Evolutionary conservation across 2,329 filamentous ascomycete genomes (phyloP), one percentile per base, ranked within the genome.

Genomic region (Aspergillus latus): DNA sequence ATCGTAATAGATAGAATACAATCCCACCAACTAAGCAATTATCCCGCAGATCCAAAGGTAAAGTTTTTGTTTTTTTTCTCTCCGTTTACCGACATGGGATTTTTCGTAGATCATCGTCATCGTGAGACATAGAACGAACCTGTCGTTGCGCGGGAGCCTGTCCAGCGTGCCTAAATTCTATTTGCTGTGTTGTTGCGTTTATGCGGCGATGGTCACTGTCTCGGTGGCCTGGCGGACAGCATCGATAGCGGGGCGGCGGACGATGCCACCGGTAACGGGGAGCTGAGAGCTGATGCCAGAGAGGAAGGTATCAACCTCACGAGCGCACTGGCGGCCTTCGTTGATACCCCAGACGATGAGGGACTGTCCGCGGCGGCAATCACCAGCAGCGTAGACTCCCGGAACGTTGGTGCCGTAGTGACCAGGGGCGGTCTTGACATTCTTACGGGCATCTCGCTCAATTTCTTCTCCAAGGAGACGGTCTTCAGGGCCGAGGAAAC

Each of bases 291-390:
- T 80, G 52, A 78, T 84, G 61, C 88, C 84, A 75, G 89, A 90
- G 44, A 97, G 87, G 81, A 85, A 96, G 51, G 90, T 76, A 74
- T 97, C 93, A 55, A 97, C 89, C 75, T 97, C 92, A 60, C 93
- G 89, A 68, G 93, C 93, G 66, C 89, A 88, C 79, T 94, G 90
- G 66, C 93, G 89, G 68, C 93, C 93, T 78, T 97, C 93, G 72
- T 97, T 97, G 81, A 97, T 97, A 72, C 92, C 93, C 88, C 92
- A 97, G 64, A 97, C 92, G 76, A 97, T 97, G 57, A 97, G 81
- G 54, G 91, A 96, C 78, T 97, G 93, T 55, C 93, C 93, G 70
- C 93, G 88, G 59, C 92, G 89, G 76, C 93, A 97, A 76, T 97
- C 93, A 77, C 93, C 93, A 59, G 93, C 93, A 59, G 93, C 92